phyloP scores from a whole-genome alignment of 441 rosid species.

The Macaranga tanarius region DNA sequence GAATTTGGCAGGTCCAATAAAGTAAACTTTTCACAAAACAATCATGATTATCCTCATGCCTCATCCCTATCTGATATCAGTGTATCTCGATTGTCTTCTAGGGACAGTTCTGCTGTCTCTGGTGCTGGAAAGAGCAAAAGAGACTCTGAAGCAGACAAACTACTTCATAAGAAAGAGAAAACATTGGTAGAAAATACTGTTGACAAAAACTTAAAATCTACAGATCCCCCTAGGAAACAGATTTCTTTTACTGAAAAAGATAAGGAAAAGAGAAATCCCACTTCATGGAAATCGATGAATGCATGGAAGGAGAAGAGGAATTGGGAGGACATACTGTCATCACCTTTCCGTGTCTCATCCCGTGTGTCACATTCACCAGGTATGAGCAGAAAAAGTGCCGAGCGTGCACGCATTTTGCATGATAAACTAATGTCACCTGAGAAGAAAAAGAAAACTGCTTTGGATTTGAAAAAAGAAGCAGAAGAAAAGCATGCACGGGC shows the following conservation, averaged over 20 bases:
- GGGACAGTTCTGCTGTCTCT: conserved; percentile 34
- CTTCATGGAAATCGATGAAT: conserved; percentile 66
- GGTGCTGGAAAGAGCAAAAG: conserved; percentile 48
- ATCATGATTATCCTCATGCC: conserved; percentile 30
- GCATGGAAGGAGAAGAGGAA: conserved; percentile 89
- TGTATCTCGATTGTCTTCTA: conserved; percentile 34
- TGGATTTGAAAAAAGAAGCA: conserved; percentile 73
- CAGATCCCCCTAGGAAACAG: conserved; percentile 44
- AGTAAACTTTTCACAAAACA: conserved; percentile 37
- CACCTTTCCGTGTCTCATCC: conserved; percentile 64
- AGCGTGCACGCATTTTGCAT: conserved; percentile 66
- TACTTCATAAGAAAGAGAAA: conserved; percentile 46
- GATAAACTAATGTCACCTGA: conserved; percentile 78
- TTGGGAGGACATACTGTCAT: conserved; percentile 75
- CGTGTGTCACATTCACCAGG: conserved; percentile 69
- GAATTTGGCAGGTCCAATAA: conserved; percentile 43
- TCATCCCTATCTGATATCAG: conserved; percentile 31
- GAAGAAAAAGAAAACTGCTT: conserved; percentile 73
- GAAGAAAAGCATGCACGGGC: conserved; percentile 83
- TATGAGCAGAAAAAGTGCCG: conserved; percentile 67
- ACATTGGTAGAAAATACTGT: conserved; percentile 29
- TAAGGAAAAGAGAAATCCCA: conserved; percentile 51
- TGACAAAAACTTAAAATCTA: conserved; percentile 43
- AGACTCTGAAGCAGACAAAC: conserved; percentile 53
- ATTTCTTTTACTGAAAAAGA: conserved; percentile 47